Evolutionary conservation across 2,329 filamentous ascomycete genomes (phyloP).

Genomic region (Pseudocercospora musae): DNA sequence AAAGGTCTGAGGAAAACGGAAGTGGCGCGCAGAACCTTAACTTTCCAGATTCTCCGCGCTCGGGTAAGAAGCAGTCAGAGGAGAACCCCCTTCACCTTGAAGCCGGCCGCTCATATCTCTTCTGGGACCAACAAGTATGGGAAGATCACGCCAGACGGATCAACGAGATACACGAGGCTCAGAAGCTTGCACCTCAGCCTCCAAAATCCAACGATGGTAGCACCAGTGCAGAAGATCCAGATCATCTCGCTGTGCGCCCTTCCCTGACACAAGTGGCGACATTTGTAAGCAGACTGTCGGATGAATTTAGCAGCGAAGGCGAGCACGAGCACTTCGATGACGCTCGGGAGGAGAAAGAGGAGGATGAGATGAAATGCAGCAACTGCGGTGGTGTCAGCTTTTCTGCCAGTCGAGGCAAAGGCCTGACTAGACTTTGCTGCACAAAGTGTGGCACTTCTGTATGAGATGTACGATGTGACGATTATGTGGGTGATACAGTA

Average conservation of each 20-base stretch:
- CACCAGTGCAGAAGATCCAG: conserved; percentile 16
- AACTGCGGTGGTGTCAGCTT: conserved; percentile 61
- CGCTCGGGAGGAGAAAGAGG: conserved; percentile 38
- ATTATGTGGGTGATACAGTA: neutral
- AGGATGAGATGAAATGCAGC: conserved; percentile 44
- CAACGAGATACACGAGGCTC: conserved; percentile 16
- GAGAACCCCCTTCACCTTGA: conserved; percentile 36
- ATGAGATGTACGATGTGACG: neutral
- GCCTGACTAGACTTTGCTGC: conserved; percentile 56
- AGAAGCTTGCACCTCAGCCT: conserved; percentile 4
- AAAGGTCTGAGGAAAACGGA: neutral
- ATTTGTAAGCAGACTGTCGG: conserved; percentile 56
- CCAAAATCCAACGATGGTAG: conserved; percentile 1
- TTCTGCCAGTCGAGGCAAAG: conserved; percentile 55
- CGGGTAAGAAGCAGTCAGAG: conserved; percentile 22
- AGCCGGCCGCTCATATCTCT: conserved; percentile 53
- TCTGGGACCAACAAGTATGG: conserved; percentile 47
- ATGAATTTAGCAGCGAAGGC: conserved; percentile 48
- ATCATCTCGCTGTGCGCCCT: conserved; percentile 26
- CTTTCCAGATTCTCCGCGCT: conserved; percentile 4
- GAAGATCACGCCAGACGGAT: conserved; percentile 23
- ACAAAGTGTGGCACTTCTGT: conserved; percentile 46
- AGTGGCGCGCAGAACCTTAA: neutral
- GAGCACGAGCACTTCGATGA: conserved; percentile 45
- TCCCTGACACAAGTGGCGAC: conserved; percentile 42